Evolutionary conservation across 768 basidiomycete genomes (phyloP).

Genomic region (Steccherinum ochraceum): DNA sequence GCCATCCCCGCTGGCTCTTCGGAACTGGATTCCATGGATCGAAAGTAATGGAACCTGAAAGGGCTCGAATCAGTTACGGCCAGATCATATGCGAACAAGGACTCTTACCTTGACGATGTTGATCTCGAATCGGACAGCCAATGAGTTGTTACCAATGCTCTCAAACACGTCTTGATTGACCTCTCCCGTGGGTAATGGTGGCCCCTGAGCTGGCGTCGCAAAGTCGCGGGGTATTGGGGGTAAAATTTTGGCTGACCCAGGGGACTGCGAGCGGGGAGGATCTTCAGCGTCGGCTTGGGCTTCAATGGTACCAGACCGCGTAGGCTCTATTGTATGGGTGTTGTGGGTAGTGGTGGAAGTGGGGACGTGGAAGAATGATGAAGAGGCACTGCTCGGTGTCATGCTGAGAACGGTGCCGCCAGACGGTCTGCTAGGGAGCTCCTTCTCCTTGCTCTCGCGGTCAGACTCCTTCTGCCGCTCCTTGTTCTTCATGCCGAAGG

Average conservation of each 20-base stretch:
- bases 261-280: constrained; percentile 37
- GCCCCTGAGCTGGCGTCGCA: constrained; percentile 27
- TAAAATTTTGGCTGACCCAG: constrained; percentile 57
- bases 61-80: not conserved
- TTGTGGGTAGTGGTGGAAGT: constrained; percentile 27
- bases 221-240: constrained; percentile 80
- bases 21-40: constrained; percentile 92
- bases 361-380: constrained; percentile 81
- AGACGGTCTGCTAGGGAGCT: constrained; percentile 37
- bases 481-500: constrained; percentile 60
- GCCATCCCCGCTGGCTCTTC: constrained; percentile 81
- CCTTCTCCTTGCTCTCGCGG: constrained; percentile 42
- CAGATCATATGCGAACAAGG: not conserved
- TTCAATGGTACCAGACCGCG: constrained; percentile 18
- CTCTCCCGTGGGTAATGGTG: constrained; percentile 59
- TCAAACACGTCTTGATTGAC: constrained; percentile 68
- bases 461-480: constrained; percentile 35
- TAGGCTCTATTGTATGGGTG: constrained; percentile 33
- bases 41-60: constrained; percentile 86
- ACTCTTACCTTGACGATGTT: constrained; percentile 87
- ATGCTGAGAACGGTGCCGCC: constrained; percentile 46
- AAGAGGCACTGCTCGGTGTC: constrained; percentile 72
- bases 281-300: constrained; percentile 12
- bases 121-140: constrained; percentile 94
- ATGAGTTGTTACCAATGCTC: constrained; percentile 62